Base-by-base conservation (phyloP, 495 filamentous ascomycete species). In the Glarea lozoyensis region DNA sequence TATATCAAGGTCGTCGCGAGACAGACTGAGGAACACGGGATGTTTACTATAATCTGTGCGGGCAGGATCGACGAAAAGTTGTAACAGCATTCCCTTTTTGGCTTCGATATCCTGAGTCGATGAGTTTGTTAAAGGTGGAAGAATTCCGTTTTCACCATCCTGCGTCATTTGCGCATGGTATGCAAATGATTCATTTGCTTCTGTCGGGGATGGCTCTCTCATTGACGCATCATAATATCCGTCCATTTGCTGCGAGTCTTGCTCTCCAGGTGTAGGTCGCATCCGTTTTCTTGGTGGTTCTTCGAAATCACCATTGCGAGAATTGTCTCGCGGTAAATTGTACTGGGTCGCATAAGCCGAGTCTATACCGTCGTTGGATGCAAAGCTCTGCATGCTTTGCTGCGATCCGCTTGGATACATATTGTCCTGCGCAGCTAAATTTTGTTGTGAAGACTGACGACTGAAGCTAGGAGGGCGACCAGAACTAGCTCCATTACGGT, bases 161-260 rank as follows among this genome's bases (percentile, higher is more conserved):
- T 75, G 57, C 20, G 73, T 69, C 23, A 72, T 66, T 37, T 85
- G 76, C 3, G 47, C 15, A 20, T 81, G 75, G 55, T 82, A 82
- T 40, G 80, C 67, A 51, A 95, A 93, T 0, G 87, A 92, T 29
- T 89, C 85, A 52, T 84, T 89, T 5, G 83, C 81, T 50, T 94
- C 88, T 0, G 88, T 94, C 0, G 88, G 87, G 4, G 86, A 88
- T 1, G 67, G 73, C 16, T 72, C 63, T 10, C 75, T 72, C 64
- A 79, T 69, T 1, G 74, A 70, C 16, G 64, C 60, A 27, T 67
- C 68, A n/a, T 68, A 65, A 40, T 69, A 64, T 12, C 49, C 38
- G 18, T 39, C 44, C 20, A 12, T 17, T 15, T 49, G 47, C 20
- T 52, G 47, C 53, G 65, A 65, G 12, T 63, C 64, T 7, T 60